Evolutionary conservation across 495 filamentous ascomycete species (phyloP).

Genomic region (Penicillium antarcticum): DNA sequence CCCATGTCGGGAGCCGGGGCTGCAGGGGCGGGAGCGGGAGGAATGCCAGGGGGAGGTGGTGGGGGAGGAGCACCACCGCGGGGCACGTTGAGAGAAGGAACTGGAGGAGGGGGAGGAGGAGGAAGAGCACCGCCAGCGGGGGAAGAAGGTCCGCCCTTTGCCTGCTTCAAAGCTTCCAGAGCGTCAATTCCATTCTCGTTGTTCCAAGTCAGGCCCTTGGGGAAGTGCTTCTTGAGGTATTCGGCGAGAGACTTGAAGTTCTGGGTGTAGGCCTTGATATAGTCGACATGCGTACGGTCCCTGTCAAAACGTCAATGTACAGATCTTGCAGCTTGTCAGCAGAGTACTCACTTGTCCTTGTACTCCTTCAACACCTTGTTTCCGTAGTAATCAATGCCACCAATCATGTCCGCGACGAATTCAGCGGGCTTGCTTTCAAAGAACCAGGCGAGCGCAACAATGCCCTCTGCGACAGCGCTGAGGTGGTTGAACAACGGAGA

Average conservation of each 20-base stretch:
- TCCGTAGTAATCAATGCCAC: slow-evolving; percentile 82
- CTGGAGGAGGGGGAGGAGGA: slow-evolving; percentile 56
- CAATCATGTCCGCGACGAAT: slow-evolving; percentile 73
- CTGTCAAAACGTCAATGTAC: slow-evolving; percentile 37
- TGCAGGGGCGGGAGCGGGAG: slow-evolving; percentile 28
- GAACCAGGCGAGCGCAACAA: slow-evolving; percentile 83
- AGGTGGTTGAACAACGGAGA: slow-evolving; percentile 73
- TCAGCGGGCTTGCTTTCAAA: slow-evolving; percentile 75
- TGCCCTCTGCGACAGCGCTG: slow-evolving; percentile 82
- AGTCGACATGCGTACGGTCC: slow-evolving; percentile 76
- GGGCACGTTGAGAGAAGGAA: slow-evolving; percentile 51
- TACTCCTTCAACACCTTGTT: slow-evolving; percentile 85
- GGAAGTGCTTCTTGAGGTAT: slow-evolving; percentile 79
- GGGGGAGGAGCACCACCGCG: slow-evolving; percentile 77
- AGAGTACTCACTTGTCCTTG: slow-evolving; percentile 76
- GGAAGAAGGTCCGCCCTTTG: slow-evolving; percentile 51
- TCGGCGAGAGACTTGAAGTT: slow-evolving; percentile 76
- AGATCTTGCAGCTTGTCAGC: background rate
- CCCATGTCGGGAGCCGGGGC: slow-evolving; percentile 58
- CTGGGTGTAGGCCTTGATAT: slow-evolving; percentile 82
- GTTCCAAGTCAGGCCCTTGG: slow-evolving; percentile 84
- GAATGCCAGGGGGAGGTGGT: slow-evolving; percentile 55
- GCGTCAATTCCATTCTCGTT: slow-evolving; percentile 69
- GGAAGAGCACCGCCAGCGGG: slow-evolving; percentile 39
- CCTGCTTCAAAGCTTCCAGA: slow-evolving; percentile 62